phyloP scores from a whole-genome alignment of 106 monocot species.

The Dendrobium huoshanense region DNA sequence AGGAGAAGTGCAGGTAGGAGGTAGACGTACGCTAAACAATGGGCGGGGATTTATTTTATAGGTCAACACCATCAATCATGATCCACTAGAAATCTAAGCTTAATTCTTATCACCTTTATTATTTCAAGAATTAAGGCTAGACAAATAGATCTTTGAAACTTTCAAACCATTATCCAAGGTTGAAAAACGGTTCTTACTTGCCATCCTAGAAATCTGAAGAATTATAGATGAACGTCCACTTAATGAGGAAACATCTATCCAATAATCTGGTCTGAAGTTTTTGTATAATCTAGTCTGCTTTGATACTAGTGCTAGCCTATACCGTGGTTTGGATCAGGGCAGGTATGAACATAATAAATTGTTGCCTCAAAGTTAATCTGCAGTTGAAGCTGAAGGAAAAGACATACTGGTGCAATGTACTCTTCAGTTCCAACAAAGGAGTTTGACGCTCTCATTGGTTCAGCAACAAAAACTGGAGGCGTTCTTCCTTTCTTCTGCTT shows the following conservation, averaged over 20 bases:
- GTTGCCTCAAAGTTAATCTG: not conserved
- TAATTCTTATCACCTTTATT: not conserved
- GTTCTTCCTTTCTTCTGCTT: constrained; percentile 39
- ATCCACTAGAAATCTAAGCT: not conserved
- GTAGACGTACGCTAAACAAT: too few species aligned
- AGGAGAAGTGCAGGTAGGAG: too few species aligned
- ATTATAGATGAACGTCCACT: not conserved
- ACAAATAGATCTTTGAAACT: not conserved
- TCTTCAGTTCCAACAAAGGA: constrained; percentile 99
- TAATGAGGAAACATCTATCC: not conserved
- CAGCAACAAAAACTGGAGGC: constrained; percentile 80
- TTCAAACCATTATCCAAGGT: not conserved
- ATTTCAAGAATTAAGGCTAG: not conserved
- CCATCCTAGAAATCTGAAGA: not conserved
- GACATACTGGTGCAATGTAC: constrained; percentile 91
- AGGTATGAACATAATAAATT: not conserved
- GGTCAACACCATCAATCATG: not conserved
- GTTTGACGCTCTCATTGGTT: constrained; percentile 97
- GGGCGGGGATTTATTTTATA: too few species aligned
- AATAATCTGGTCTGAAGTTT: not conserved
- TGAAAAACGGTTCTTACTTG: not conserved
- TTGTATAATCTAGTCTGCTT: not conserved
- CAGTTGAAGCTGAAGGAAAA: not conserved
- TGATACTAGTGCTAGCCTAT: not conserved
- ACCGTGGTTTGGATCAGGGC: not conserved